Evolutionary conservation across 164 flowering plant species (phyloP), one percentile per base, ranked within the genome.

Genomic region (Pachysandra terminalis): DNA sequence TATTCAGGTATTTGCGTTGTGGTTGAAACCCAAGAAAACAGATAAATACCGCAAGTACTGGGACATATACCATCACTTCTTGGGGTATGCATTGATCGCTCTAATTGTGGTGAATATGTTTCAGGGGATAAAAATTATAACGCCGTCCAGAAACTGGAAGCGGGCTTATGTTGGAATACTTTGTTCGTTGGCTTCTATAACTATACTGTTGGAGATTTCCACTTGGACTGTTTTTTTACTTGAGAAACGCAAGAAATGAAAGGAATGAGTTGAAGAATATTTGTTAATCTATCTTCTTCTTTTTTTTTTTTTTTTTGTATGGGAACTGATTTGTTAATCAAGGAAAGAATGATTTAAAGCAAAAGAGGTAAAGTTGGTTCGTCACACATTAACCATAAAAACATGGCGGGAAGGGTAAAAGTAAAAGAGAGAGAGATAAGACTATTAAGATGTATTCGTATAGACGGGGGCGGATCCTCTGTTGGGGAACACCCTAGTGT

Each of bases 61-160:
- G 90, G 75, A 81, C 71, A 78, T 86, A 62, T 86, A 84, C 71
- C 86, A 86, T 32, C 86, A 86, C 71, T 67, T 75, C 32, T 51
- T 82, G 26, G 87, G 87, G 9, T 86, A 86, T 56, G 24, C 76
- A 2, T 35, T 84, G 69, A 49, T 82, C 1, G 81, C 45, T 3
- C 24, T 76, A 62, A 80, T 80, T 16, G 49, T 66, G 13, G 48
- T 80, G 1, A 81, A 82, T 74, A 83, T 86, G 23, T 84, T 80
- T 57, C 59, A 75, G 5, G 86, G 88, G 22, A 71, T 77, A 19
- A 25, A 3, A 61, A 84, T 84, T 12, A 32, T 84, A 14, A 69
- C 65, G 61, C 79, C 81, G 1, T 27, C 59, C 10, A 2, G 59
- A 10, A 28, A 49, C 0, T 84, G 84, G 86, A 80, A 77, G 65